These are phyloP conservation scores for Lyophyllum atratum DNA, from an alignment of 768 basidiomycete species.

Conservation along the genomic window DNA sequence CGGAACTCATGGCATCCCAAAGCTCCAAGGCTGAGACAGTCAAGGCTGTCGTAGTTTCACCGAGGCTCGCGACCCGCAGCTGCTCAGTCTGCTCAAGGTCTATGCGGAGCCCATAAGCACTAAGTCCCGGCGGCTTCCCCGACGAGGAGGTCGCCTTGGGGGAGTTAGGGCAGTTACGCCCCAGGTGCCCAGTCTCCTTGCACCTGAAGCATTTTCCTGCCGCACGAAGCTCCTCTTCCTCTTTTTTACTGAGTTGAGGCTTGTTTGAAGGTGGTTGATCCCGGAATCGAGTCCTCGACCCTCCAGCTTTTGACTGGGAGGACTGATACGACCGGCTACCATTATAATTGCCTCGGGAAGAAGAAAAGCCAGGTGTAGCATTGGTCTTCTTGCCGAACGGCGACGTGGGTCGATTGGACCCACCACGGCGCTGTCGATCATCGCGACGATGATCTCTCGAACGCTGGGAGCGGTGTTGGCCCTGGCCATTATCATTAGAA, in stretches of 20 bases:
- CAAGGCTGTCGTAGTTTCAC: neutral
- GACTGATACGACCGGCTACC: neutral
- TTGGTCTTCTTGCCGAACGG: neutral
- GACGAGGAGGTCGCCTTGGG: neutral
- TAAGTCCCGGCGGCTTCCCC: neutral
- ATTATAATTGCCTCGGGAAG: neutral
- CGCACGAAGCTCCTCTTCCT: neutral
- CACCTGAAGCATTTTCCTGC: neutral
- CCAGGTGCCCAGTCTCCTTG: neutral
- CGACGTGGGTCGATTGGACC: neutral
- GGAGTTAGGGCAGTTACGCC: neutral
- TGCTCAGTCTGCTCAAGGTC: neutral
- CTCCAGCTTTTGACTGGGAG: neutral
- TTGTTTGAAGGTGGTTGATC: neutral
- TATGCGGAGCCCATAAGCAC: neutral
- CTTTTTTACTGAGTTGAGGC: neutral
- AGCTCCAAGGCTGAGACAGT: neutral
- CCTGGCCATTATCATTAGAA: too few species aligned
- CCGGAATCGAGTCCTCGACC: neutral
- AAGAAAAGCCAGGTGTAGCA: neutral
- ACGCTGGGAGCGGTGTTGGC: neutral
- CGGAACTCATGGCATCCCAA: neutral
- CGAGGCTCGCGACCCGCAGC: neutral
- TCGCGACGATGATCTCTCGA: neutral
- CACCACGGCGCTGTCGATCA: neutral